A percentile compares a stretch with the other conserved stretches of the same genome.
Evolutionary conservation across 2,329 filamentous ascomycete species (phyloP).

Genomic region (Alternaria tenuissima): DNA sequence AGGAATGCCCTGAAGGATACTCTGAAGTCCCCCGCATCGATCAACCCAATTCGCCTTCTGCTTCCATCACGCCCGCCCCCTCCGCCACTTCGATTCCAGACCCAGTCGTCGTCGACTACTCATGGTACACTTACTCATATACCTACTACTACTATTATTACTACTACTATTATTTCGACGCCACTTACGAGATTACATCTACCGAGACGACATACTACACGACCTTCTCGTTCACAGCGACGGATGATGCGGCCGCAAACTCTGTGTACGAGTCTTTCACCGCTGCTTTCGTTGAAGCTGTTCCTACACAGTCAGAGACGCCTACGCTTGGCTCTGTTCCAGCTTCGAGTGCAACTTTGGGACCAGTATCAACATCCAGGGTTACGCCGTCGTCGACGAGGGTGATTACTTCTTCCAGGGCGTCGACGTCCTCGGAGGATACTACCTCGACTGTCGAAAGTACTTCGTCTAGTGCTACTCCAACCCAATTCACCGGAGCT

Average conservation of each 20-base stretch:
- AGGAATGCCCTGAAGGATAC: background rate
- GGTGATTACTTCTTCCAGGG: background rate
- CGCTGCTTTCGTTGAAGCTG: background rate
- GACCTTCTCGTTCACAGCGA: background rate
- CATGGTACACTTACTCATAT: slow-evolving; percentile 1
- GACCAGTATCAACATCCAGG: background rate
- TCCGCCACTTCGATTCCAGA: background rate
- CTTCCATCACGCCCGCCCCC: slow-evolving; percentile 1
- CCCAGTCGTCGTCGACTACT: background rate
- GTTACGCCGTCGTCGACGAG: background rate
- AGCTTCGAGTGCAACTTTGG: background rate
- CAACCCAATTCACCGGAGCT: background rate
- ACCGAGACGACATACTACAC: background rate
- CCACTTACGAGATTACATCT: background rate
- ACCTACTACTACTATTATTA: slow-evolving; percentile 2
- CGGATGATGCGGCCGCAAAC: background rate
- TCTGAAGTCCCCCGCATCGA: slow-evolving; percentile 1
- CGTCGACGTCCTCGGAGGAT: background rate
- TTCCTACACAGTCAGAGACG: slow-evolving; percentile 1
- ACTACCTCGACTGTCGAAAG: background rate
- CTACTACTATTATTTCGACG: background rate
- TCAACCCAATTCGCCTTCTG: background rate
- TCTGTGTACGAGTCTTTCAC: background rate
- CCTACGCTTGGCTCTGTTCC: background rate
- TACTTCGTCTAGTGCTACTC: background rate